Conservation (phyloP, 1,284 basidiomycete genomes). For the Filobasidium uniguttulatum region DNA sequence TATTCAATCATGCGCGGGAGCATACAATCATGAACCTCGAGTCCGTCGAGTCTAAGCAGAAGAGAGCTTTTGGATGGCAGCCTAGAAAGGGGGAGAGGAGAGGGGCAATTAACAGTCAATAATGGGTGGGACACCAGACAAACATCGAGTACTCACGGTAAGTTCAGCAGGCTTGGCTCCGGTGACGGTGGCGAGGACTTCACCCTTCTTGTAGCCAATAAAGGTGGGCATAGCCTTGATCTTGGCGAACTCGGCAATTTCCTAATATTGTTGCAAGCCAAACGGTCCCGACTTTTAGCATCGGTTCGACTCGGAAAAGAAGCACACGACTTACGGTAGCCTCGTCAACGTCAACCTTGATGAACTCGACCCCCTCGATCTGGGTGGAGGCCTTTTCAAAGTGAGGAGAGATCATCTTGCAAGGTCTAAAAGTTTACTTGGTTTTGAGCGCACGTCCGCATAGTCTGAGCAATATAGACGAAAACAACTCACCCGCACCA, state of each 20-base stretch:
- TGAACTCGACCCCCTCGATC: slow-evolving; percentile 49
- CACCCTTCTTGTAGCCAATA: slow-evolving; percentile 54
- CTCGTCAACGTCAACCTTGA: slow-evolving; percentile 70
- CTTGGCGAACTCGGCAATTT: slow-evolving; percentile 49
- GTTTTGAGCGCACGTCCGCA: too few relatives aligned
- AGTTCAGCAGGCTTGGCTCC: slow-evolving; percentile 49
- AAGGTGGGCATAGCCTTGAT: slow-evolving; percentile 75
- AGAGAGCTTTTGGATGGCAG: neutral
- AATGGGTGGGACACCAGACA: too few relatives aligned
- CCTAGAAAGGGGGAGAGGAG: neutral
- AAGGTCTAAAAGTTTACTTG: slow-evolving; percentile 45
- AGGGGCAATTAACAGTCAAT: neutral
- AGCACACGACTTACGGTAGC: slow-evolving; percentile 24
- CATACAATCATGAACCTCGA: too few relatives aligned
- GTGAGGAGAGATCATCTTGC: slow-evolving; percentile 62
- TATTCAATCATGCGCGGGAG: too few relatives aligned
- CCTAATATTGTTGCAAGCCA: slow-evolving; percentile 19
- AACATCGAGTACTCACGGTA: slow-evolving; percentile 36
- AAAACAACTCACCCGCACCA: slow-evolving; percentile 34
- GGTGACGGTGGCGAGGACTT: slow-evolving; percentile 48
- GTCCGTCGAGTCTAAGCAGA: neutral
- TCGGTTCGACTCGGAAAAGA: neutral
- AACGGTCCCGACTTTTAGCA: neutral
- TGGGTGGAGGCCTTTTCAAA: slow-evolving; percentile 52
- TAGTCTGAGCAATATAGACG: too few relatives aligned